Percentiles rank a stretch among this genome's conserved stretches.
These are phyloP conservation scores for Intubia oerlemansii DNA, from an alignment of 2,329 filamentous ascomycete species.

Conservation along the genomic window DNA sequence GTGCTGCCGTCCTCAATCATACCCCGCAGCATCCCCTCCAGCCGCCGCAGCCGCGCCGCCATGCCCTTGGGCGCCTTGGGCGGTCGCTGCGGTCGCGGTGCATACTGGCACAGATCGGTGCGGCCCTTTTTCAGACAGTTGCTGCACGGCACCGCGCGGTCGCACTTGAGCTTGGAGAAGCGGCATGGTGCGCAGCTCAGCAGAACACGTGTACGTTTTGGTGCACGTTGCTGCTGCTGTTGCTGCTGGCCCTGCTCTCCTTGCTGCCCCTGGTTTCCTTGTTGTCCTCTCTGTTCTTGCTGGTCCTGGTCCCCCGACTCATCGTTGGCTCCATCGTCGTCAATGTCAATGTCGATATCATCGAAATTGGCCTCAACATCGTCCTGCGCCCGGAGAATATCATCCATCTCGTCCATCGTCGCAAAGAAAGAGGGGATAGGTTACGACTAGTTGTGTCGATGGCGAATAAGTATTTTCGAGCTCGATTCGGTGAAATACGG, in stretches of 20 bases:
- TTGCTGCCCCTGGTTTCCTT: no score
- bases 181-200: slow-evolving; percentile 32
- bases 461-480: no score
- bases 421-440: no score
- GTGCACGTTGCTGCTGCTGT: not conserved
- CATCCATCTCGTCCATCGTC: no score
- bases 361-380: no score
- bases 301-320: no score
- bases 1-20: slow-evolving; percentile 21
- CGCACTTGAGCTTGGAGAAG: slow-evolving; percentile 33
- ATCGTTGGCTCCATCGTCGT: no score
- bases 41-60: slow-evolving; percentile 29
- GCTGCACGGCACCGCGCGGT: slow-evolving; percentile 27
- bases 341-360: no score
- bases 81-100: slow-evolving; percentile 21
- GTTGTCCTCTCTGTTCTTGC: no score
- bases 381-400: no score
- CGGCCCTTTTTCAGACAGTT: slow-evolving; percentile 30
- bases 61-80: slow-evolving; percentile 22
- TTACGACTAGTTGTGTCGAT: no score
- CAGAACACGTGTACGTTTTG: slow-evolving; percentile 25
- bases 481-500: no score
- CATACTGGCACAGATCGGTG: slow-evolving; percentile 24
- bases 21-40: slow-evolving; percentile 34
- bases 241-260: not conserved